phyloP scores from a whole-genome alignment of 2,329 filamentous ascomycete genomes.

The Teratosphaeriaceae sp. region DNA sequence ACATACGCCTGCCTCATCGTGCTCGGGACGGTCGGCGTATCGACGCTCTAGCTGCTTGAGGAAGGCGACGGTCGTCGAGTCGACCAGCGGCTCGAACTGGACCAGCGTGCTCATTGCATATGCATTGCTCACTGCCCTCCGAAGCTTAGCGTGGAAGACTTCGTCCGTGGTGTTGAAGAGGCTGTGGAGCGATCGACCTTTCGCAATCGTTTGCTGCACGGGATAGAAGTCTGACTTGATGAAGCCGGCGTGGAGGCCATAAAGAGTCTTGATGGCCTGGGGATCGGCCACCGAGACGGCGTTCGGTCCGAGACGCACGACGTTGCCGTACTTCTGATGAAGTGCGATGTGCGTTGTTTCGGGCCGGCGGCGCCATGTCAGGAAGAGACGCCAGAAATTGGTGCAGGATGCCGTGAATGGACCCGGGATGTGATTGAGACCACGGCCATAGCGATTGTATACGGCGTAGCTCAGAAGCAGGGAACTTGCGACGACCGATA shows the following conservation, averaged over 20 bases:
- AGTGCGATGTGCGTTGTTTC: neutral
- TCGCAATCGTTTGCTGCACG: neutral
- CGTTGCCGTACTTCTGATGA: neutral
- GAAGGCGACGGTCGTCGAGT: constrained; percentile 47
- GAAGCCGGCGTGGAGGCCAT: neutral
- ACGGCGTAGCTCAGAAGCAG: no score
- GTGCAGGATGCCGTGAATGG: no score
- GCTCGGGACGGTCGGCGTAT: constrained; percentile 40
- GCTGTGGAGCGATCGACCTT: neutral
- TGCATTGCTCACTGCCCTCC: neutral
- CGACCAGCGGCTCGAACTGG: constrained; percentile 44
- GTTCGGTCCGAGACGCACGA: neutral
- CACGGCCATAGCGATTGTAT: no score
- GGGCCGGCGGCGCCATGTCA: neutral
- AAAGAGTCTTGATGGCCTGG: neutral
- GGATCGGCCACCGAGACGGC: neutral
- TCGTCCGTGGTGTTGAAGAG: neutral
- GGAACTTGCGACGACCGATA: no score
- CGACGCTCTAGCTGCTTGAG: constrained; percentile 38
- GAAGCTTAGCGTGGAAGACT: neutral
- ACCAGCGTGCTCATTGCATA: neutral
- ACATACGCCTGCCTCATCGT: constrained; percentile 30
- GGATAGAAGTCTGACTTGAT: neutral
- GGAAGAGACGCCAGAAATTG: neutral
- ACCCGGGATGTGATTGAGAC: no score